Evolutionary conservation across 371 early-diverging fungal genomes (phyloP).

Genomic region (Catenaria anguillulae): DNA sequence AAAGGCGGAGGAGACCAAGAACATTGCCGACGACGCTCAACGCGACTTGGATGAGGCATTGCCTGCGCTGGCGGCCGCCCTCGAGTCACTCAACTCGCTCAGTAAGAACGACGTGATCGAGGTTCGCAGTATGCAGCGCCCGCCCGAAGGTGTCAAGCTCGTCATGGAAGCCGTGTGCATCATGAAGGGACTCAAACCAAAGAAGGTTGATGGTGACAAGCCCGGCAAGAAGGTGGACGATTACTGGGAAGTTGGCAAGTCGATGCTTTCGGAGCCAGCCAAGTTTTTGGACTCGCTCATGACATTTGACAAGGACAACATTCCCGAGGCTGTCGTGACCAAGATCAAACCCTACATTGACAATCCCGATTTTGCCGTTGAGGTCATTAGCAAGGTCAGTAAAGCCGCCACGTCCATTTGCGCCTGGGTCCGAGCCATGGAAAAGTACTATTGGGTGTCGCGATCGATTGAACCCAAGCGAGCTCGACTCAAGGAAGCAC

Average conservation of each 20-base stretch:
- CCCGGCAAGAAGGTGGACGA: slow-evolving; percentile 43
- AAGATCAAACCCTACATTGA: slow-evolving; percentile 46
- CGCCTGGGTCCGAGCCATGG: slow-evolving; percentile 46
- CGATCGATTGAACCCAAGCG: slow-evolving; percentile 37
- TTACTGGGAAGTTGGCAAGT: slow-evolving; percentile 42
- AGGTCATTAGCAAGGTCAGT: slow-evolving; percentile 36
- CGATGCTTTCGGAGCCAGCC: slow-evolving; percentile 34
- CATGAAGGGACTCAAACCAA: slow-evolving; percentile 41
- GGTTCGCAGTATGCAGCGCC: slow-evolving; percentile 47
- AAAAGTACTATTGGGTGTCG: slow-evolving; percentile 44
- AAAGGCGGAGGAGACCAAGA: slow-evolving; percentile 42
- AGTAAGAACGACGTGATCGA: slow-evolving; percentile 47
- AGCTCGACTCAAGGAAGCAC: slow-evolving; percentile 32
- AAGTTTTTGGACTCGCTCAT: slow-evolving; percentile 38
- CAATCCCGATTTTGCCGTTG: slow-evolving; percentile 37
- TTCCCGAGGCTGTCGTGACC: slow-evolving; percentile 26
- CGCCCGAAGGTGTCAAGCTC: slow-evolving; percentile 48
- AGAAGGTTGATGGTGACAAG: slow-evolving; percentile 42
- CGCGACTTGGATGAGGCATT: slow-evolving; percentile 42
- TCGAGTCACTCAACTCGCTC: slow-evolving; percentile 35
- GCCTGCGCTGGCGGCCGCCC: slow-evolving; percentile 41
- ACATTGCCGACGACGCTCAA: slow-evolving; percentile 44
- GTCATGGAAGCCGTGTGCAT: slow-evolving; percentile 48
- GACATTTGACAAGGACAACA: slow-evolving; percentile 44
- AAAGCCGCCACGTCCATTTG: slow-evolving; percentile 46